These are phyloP conservation scores for Schizopora paradoxa DNA, from an alignment of 1,284 basidiomycete species.

Conservation along the genomic window DNA sequence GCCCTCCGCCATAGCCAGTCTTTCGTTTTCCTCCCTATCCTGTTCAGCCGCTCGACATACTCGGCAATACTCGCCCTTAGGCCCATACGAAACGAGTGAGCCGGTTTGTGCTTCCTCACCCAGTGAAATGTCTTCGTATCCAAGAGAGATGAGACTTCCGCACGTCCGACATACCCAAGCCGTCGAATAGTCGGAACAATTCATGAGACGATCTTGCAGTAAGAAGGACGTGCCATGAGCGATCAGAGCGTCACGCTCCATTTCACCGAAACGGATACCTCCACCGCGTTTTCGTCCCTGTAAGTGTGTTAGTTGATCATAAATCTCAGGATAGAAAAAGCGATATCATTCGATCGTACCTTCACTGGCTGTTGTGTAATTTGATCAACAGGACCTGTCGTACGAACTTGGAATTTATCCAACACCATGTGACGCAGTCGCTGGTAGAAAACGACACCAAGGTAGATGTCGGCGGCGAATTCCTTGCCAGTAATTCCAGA, in stretches of 20 bases:
- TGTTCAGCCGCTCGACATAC: slow-evolving; percentile 76
- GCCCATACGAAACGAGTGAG: slow-evolving; percentile 47
- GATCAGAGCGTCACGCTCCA: slow-evolving; percentile 98
- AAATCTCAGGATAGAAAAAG: slow-evolving; percentile 1
- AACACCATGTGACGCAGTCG: slow-evolving; percentile 98
- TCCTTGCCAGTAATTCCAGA: slow-evolving; percentile 98
- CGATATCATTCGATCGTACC: slow-evolving; percentile 40
- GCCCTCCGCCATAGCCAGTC: slow-evolving; percentile 48
- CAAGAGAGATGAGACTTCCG: slow-evolving; percentile 91
- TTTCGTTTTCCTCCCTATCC: slow-evolving; percentile 51
- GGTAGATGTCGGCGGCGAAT: slow-evolving; percentile 97
- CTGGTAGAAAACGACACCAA: slow-evolving; percentile 98
- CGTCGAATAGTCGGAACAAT: slow-evolving; percentile 99
- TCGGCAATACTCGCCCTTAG: slow-evolving; percentile 86
- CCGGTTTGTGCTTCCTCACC: slow-evolving; percentile 48
- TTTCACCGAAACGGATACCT: slow-evolving; percentile 99
- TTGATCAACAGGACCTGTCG: slow-evolving; percentile 94
- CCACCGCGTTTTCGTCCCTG: slow-evolving; percentile 97
- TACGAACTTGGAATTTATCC: slow-evolving; percentile 99
- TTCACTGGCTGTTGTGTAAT: slow-evolving; percentile 97
- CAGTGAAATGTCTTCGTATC: slow-evolving; percentile 81
- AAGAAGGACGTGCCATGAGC: slow-evolving; percentile 98
- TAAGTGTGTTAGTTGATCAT: slow-evolving; percentile 7
- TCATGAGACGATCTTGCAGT: slow-evolving; percentile 97
- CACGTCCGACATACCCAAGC: slow-evolving; percentile 97